Conservation (phyloP, 1,284 basidiomycete species). For the Phylloporus sp. region DNA sequence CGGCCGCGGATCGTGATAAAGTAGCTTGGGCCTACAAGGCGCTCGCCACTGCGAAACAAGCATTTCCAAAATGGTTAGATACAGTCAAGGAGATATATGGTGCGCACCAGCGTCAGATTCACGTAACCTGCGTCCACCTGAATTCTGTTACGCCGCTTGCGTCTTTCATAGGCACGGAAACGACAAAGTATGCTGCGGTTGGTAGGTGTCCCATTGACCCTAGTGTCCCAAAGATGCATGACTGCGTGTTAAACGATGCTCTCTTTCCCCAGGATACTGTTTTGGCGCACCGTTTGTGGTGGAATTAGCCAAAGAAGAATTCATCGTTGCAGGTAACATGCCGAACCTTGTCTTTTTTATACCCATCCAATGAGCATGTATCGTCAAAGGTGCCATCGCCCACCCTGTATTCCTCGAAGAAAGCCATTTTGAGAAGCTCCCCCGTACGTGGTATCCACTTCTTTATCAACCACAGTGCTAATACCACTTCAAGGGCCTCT, state of each 20-base stretch:
- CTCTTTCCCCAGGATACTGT: constrained; percentile 54
- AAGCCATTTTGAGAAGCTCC: constrained; percentile 51
- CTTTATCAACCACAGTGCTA: neutral
- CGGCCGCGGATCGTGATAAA: constrained; percentile 15
- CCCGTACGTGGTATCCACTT: neutral
- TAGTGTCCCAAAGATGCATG: too few relatives aligned
- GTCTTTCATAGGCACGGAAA: constrained; percentile 13
- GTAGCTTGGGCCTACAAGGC: constrained; percentile 24
- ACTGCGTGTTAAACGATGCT: neutral
- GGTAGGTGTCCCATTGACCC: constrained; percentile 34
- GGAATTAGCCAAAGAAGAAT: constrained; percentile 51
- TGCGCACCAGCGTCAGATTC: neutral
- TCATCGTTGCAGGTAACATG: constrained; percentile 52
- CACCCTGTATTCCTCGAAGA: constrained; percentile 65
- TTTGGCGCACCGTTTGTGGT: constrained; percentile 63
- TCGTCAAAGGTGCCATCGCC: constrained; percentile 55
- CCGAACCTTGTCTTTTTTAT: neutral
- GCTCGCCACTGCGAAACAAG: constrained; percentile 17
- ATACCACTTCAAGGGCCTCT: neutral
- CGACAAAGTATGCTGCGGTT: constrained; percentile 45
- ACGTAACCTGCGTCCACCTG: neutral
- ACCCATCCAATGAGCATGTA: neutral
- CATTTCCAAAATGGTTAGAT: constrained; percentile 36
- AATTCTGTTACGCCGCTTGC: neutral
- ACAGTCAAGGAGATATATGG: constrained; percentile 27